These are phyloP conservation scores for Solanum dulcamara DNA, from an alignment of 257 asterid genomes.

Conservation along the genomic window DNA sequence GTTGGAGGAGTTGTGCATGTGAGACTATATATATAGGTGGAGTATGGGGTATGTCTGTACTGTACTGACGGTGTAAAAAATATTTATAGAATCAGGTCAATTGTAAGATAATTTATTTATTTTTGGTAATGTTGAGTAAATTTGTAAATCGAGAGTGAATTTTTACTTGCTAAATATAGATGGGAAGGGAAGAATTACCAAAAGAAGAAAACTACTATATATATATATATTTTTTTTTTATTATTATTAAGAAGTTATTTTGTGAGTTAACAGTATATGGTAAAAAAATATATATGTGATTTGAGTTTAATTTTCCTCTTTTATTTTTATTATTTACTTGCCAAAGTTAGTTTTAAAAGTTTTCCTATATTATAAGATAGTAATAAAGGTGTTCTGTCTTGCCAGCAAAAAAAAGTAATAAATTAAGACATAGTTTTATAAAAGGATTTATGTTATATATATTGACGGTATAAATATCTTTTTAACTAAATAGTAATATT, in stretches of 20 bases:
- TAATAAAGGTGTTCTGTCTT: not conserved
- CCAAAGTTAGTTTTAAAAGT: not conserved
- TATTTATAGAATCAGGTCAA: not conserved
- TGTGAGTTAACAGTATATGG: not conserved
- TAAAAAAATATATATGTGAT: too few relatives aligned
- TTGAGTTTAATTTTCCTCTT: not conserved
- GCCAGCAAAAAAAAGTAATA: not conserved
- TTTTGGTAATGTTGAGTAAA: not conserved
- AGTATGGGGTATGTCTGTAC: not conserved
- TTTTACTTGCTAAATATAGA: not conserved
- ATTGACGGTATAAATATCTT: not conserved
- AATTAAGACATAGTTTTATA: not conserved
- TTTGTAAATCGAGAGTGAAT: not conserved
- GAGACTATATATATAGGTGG: not conserved
- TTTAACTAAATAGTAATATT: not conserved
- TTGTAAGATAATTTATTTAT: not conserved
- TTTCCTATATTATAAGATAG: not conserved
- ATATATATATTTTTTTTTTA: too few relatives aligned
- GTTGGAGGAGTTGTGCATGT: not conserved
- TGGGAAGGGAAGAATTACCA: not conserved
- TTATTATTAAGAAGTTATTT: too few relatives aligned
- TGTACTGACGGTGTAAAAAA: not conserved
- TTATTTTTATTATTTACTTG: not conserved
- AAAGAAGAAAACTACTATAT: not conserved
- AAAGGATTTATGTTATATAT: not conserved